Percentiles rank a stretch among this genome's conserved stretches.
These are phyloP conservation scores for Fraxinus greggii DNA, from an alignment of 305 asterid species.

Conservation along the genomic window DNA sequence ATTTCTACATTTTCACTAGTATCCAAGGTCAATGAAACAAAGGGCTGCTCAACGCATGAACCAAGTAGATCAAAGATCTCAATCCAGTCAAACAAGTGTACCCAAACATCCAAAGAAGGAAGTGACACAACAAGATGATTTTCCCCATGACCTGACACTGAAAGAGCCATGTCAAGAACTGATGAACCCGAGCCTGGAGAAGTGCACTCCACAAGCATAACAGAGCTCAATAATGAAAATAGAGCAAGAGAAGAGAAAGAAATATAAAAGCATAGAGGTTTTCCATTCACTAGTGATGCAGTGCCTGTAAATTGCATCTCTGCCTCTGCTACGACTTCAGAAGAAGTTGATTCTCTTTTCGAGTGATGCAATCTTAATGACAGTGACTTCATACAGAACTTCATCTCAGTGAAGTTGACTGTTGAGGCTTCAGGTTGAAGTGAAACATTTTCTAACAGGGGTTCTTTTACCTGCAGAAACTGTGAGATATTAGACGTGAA, in stretches of 20 bases:
- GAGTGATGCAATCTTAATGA: conserved; percentile 50
- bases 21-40: conserved; percentile 28
- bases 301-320: conserved; percentile 62
- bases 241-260: conserved; percentile 61
- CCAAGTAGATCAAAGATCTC: conserved; percentile 50
- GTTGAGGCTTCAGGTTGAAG: conserved; percentile 41
- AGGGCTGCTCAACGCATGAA: conserved; percentile 36
- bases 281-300: conserved; percentile 50
- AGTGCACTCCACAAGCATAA: conserved; percentile 67
- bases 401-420: conserved; percentile 47
- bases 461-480: conserved; percentile 52
- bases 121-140: conserved; percentile 47
- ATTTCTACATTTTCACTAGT: conserved; percentile 31
- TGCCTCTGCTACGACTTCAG: conserved; percentile 68
- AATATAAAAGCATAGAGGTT: conserved; percentile 41
- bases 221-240: conserved; percentile 71
- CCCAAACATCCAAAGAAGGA: conserved; percentile 71
- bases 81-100: conserved; percentile 75
- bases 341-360: conserved; percentile 46
- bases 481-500: conserved; percentile 54
- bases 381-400: conserved; percentile 55
- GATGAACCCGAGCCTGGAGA: conserved; percentile 50
- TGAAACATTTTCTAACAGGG: conserved; percentile 35
- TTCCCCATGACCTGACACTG: conserved; percentile 48
- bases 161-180: conserved; percentile 51